A percentile compares a stretch with the other conserved stretches of the same genome.
Conservation (phyloP, 139 green algal genomes). For the Micromonas pusilla region DNA sequence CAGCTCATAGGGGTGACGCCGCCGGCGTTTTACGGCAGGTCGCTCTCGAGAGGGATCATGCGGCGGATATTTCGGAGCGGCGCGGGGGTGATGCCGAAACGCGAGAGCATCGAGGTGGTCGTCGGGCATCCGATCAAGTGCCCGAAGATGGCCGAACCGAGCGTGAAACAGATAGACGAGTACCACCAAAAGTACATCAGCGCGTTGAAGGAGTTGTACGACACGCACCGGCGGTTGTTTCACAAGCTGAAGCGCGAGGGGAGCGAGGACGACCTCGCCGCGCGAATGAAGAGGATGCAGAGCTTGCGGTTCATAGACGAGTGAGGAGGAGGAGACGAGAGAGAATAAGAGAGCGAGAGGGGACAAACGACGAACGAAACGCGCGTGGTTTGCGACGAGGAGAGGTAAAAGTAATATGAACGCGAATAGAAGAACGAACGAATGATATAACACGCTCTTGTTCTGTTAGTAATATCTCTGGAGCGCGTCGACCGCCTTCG, state of each 20-base stretch:
- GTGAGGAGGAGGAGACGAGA: neutral
- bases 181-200: conserved; percentile 10
- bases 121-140: conserved; percentile 1
- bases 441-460: no score
- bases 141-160: neutral
- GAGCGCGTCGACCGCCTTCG: no score
- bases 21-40: conserved; percentile 19
- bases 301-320: neutral
- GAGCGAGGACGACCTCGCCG: neutral
- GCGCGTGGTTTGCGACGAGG: no score
- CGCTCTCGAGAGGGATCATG: neutral
- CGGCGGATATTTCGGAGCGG: conserved; percentile 13
- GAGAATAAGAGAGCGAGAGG: neutral
- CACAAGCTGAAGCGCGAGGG: conserved; percentile 7
- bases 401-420: no score
- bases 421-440: no score
- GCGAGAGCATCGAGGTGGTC: conserved; percentile 19
- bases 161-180: conserved; percentile 2
- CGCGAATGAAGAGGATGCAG: neutral
- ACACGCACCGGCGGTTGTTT: neutral
- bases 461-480: no score
- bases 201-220: conserved; percentile 19
- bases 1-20: conserved; percentile 14
- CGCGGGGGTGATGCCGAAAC: conserved; percentile 11
- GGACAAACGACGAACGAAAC: neutral